These are phyloP conservation scores for Paraurostyla sp. DNA, from an alignment of 73 alveolate genomes.

Conservation along the genomic window DNA sequence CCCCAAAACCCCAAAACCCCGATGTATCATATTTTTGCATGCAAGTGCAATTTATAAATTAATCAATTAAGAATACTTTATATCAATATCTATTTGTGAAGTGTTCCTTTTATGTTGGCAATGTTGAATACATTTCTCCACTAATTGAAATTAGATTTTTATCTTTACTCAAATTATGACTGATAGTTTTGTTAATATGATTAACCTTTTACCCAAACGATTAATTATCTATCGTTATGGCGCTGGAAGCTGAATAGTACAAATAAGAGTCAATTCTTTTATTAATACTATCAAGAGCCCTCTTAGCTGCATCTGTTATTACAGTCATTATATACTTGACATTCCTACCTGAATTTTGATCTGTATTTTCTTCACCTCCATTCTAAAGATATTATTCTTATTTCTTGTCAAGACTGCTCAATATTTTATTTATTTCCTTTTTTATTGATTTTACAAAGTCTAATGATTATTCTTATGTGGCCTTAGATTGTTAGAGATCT, in stretches of 20 bases:
- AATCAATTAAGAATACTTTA: no score
- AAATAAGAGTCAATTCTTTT: slow-evolving; percentile 42
- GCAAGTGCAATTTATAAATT: background rate
- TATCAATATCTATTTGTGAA: slow-evolving; percentile 26
- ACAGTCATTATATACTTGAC: background rate
- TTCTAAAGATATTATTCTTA: background rate
- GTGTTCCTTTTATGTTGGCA: background rate
- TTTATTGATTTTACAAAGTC: slow-evolving; percentile 32
- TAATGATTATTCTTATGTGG: background rate
- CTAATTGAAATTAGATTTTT: background rate
- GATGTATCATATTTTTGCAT: background rate
- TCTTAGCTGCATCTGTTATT: slow-evolving; percentile 2
- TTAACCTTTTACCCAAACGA: background rate
- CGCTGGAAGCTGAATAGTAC: background rate
- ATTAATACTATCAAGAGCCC: background rate
- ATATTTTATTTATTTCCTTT: slow-evolving; percentile 13
- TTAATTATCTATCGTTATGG: background rate
- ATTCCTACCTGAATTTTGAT: background rate
- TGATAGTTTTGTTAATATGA: background rate
- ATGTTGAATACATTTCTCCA: slow-evolving; percentile 22
- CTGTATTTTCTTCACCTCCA: background rate
- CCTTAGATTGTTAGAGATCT: background rate
- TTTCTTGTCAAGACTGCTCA: background rate
- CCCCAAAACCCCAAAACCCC: slow-evolving; percentile 38
- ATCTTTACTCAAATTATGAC: background rate